Evolutionary conservation across 2,329 filamentous ascomycete genomes (phyloP).

Genomic region (Epichloe hybrida): DNA sequence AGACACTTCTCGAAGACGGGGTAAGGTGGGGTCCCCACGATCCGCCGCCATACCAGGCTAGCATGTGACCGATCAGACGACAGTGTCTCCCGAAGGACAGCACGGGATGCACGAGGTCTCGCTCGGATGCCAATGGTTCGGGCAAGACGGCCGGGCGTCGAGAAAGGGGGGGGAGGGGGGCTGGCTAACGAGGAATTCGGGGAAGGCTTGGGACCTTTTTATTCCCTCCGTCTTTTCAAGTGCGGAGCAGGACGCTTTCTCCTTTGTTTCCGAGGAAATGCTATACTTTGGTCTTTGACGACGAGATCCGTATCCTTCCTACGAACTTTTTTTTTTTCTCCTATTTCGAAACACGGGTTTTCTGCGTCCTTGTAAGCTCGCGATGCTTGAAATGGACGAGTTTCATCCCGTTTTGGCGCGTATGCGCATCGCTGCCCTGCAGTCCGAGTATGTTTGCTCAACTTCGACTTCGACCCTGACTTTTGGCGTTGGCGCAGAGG

Average conservation of each 20-base stretch:
- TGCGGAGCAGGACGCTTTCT: background rate
- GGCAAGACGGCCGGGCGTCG: background rate
- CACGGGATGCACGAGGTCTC: background rate
- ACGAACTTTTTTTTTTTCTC: too few species aligned
- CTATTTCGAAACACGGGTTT: too few species aligned
- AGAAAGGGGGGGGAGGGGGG: background rate
- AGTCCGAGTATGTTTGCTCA: slow-evolving; percentile 28
- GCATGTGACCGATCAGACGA: background rate
- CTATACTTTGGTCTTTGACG: background rate
- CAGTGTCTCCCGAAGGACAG: background rate
- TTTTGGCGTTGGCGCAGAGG: background rate
- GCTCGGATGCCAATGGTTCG: background rate
- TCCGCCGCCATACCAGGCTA: background rate
- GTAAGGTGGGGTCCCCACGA: too few species aligned
- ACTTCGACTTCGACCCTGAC: background rate
- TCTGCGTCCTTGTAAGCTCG: background rate
- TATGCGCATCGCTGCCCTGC: slow-evolving; percentile 33
- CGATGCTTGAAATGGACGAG: slow-evolving; percentile 2
- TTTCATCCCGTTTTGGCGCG: slow-evolving; percentile 27
- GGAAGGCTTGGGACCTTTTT: too few species aligned
- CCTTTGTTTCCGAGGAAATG: background rate
- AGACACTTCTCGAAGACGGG: too few species aligned
- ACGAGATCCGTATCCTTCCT: background rate
- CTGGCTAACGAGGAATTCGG: too few species aligned
- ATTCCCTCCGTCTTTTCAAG: background rate